Percentiles rank a stretch among this genome's conserved stretches.
phyloP scores from a whole-genome alignment of 1,284 basidiomycete species.

The Microbotryum lychnidis-dioicae region DNA sequence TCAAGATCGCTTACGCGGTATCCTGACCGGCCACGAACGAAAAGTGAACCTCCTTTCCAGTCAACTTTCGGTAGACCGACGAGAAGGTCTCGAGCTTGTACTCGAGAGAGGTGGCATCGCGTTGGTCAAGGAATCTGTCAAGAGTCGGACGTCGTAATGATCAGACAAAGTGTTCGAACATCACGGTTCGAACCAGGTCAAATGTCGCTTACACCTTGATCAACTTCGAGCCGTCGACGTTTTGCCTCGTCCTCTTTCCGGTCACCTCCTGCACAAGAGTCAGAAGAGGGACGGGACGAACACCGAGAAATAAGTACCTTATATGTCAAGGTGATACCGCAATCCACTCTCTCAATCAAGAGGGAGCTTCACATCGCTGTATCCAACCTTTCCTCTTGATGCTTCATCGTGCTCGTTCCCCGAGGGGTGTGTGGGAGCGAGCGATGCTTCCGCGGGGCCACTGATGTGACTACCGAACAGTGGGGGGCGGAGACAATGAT shows the following conservation, averaged over 20 bases:
- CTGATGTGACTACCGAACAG: not conserved
- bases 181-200: constrained; percentile 8
- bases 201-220: constrained; percentile 74
- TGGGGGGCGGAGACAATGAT: not conserved
- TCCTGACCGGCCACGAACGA: not conserved
- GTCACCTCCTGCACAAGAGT: constrained; percentile 58
- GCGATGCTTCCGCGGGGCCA: not conserved
- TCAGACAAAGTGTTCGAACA: not conserved
- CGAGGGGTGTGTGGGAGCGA: not conserved
- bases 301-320: not conserved
- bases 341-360: constrained; percentile 16
- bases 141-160: not conserved
- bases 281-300: not conserved
- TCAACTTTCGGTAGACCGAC: constrained; percentile 82
- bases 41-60: constrained; percentile 76
- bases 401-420: too few relatives aligned
- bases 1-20: not conserved
- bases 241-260: constrained; percentile 90
- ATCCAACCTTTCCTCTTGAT: constrained; percentile 13
- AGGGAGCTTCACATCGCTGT: constrained; percentile 23
- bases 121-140: constrained; percentile 86
- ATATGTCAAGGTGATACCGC: constrained; percentile 22
- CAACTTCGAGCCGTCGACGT: constrained; percentile 81
- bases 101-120: constrained; percentile 96
- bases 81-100: constrained; percentile 99